Base-by-base conservation (phyloP, 2,329 filamentous ascomycete species). In the Chaetomiaceae sp. region DNA sequence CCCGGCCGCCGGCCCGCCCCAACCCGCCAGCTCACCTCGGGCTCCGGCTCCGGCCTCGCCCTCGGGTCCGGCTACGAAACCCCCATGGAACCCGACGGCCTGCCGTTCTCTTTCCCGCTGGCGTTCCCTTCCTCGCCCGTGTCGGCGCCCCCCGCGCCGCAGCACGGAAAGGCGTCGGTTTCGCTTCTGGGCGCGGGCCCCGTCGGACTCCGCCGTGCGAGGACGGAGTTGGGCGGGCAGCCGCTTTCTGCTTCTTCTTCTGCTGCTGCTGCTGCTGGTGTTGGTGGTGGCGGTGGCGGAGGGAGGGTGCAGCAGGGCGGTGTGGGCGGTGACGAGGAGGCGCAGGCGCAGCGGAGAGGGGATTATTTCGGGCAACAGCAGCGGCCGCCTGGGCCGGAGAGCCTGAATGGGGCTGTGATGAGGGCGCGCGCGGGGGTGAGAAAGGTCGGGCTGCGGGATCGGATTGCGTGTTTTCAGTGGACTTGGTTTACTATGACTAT, bases 401-500 rank as follows among this genome's bases (percentile, higher is more conserved):
- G 58, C 30, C 43, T 60, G 29, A 51, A 57, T 34, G 57, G 54
- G 25, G 49, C 52, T 40, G 44, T 60, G 32, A 42, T 46, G 38
- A 18, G 51, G 48, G 51, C 43, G 20, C 21, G 42, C 10, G 43
- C 32, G 45, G 20, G 25, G 20, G 34, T 41, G 16, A 45, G 40
- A 32, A 60, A 59, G 42, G 68, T 78, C 41, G 67, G 75, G 14
- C 61, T 80, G 43, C 69, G 73, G 33, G 78, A 80, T 56, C 69
- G 78, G 32, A 75, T 81, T 54, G 73, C 71, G 36, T 80, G 75
- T 55, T 75, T 75, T 57, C 73, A 73, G 61, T 92, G 88, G 88
- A 90, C 87, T 0, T 92, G 84, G 77, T 92, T 90, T 63, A 89
- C 87, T 20, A 77, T 77, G 68, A 89, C 86, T 11, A 78, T 78